Evolutionary conservation across 768 basidiomycete genomes (phyloP).

Genomic region (Russula sp.): DNA sequence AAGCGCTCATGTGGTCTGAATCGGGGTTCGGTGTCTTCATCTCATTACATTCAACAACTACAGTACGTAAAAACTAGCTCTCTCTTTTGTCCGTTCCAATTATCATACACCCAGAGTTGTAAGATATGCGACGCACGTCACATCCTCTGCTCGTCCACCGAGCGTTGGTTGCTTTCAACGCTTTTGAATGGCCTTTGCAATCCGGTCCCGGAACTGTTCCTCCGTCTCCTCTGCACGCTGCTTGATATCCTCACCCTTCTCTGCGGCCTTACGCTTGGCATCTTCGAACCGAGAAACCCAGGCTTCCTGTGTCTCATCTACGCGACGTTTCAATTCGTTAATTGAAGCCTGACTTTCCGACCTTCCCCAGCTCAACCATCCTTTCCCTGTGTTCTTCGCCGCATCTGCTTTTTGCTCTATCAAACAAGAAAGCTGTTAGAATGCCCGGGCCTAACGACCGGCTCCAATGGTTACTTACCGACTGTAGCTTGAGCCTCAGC

Average conservation of each 20-base stretch:
- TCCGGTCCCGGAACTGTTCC: slow-evolving; percentile 24
- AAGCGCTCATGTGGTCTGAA: slow-evolving; percentile 11
- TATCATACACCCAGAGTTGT: neutral
- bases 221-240: slow-evolving; percentile 25
- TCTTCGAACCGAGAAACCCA: slow-evolving; percentile 27
- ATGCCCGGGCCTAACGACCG: neutral
- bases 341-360: slow-evolving; percentile 9
- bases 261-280: slow-evolving; percentile 18
- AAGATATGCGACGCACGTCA: neutral
- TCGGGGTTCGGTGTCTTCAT: slow-evolving; percentile 9
- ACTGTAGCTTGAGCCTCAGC: slow-evolving; percentile 1
- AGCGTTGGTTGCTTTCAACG: slow-evolving; percentile 5
- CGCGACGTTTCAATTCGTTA: slow-evolving; percentile 25
- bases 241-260: slow-evolving; percentile 26
- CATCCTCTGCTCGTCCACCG: neutral
- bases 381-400: slow-evolving; percentile 21
- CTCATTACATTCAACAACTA: neutral
- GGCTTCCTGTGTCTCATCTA: slow-evolving; percentile 20
- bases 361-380: slow-evolving; percentile 25
- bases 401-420: slow-evolving; percentile 18
- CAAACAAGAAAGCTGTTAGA: neutral
- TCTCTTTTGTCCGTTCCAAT: neutral
- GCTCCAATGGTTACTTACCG: slow-evolving; percentile 6
- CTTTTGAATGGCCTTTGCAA: slow-evolving; percentile 21
- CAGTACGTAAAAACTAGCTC: slow-evolving; percentile 3